Base-by-base conservation (phyloP, 805 yeast species). In the Candida ipomoeae region DNA sequence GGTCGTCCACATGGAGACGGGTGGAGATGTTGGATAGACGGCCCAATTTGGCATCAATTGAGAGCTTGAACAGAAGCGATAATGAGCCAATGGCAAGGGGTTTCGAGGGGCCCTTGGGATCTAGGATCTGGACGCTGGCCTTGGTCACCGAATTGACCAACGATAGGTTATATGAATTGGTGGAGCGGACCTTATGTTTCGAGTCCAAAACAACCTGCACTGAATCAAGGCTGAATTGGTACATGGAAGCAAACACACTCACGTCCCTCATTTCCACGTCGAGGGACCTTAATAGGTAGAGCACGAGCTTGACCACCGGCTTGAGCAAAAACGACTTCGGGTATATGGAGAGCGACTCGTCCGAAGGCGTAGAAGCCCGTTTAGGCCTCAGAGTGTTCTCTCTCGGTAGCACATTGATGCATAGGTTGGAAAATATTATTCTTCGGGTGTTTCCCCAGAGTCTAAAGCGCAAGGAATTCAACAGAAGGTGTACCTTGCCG, bases 401-500 rank as follows among this genome's bases (percentile, higher is more conserved):
- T 38, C 31, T 35, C 38, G 48, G 36, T 18, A 37, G 46, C 23
- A 49, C 32, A 8, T 14, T 26, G 21, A 51, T 31, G 21, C 33
- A 13, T 17, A 69, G 44, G 43, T 62, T 69, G 20, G 65, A 65
- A 4, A 72, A 32, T 18, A 73, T 67, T 7, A 71, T 36, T 58
- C 55, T 63, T 39, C 67, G 54, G 17, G 68, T 53, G 45, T 67
- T 70, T 5, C 77, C 75, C 77, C 77, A 73, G 17, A 71, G 59
- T 36, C 71, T 55, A 32, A 72, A 55, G 20, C 73, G 53, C 2
- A 70, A 40, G 13, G 69, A 61, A 10, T 57, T 52, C 5, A 68
- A 42, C 3, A 48, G 23, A 1, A 72, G 14, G 15, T 44, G 21
- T n/a, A 48, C n/a, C 26, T 42, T 46, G 20, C 56, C 49, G 10